These are phyloP conservation scores for Neurospora sp. DNA, from an alignment of 495 filamentous ascomycete species.

Conservation along the genomic window DNA sequence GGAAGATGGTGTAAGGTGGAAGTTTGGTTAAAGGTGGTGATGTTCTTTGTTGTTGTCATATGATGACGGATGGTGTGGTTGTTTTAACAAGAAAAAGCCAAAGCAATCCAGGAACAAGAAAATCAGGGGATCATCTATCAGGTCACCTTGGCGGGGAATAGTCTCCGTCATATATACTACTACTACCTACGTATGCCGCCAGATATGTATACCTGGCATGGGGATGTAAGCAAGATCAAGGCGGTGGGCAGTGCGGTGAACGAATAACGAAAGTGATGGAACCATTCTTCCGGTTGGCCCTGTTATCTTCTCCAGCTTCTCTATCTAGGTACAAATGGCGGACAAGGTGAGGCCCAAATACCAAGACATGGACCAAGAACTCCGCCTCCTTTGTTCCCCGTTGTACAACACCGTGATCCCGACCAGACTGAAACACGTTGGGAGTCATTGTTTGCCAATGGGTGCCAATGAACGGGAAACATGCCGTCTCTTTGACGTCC, in stretches of 20 bases:
- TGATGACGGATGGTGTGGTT: not conserved
- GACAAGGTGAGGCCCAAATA: not conserved
- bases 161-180: not conserved
- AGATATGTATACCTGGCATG: not conserved
- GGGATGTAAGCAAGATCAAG: not conserved
- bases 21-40: not conserved
- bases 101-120: not conserved
- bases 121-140: not conserved
- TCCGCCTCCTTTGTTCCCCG: not conserved
- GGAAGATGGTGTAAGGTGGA: not conserved
- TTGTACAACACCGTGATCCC: not conserved
- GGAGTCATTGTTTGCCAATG: not conserved
- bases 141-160: not conserved
- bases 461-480: not conserved
- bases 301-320: not conserved
- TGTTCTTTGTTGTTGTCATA: not conserved
- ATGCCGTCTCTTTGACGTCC: not conserved
- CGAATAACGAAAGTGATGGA: not conserved
- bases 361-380: not conserved
- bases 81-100: not conserved
- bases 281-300: not conserved
- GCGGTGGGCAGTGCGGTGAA: not conserved
- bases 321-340: not conserved
- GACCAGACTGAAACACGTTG: not conserved
- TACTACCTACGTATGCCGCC: not conserved